Conservation (phyloP, 2,329 filamentous ascomycete species). For the Blastomyces percursus region DNA sequence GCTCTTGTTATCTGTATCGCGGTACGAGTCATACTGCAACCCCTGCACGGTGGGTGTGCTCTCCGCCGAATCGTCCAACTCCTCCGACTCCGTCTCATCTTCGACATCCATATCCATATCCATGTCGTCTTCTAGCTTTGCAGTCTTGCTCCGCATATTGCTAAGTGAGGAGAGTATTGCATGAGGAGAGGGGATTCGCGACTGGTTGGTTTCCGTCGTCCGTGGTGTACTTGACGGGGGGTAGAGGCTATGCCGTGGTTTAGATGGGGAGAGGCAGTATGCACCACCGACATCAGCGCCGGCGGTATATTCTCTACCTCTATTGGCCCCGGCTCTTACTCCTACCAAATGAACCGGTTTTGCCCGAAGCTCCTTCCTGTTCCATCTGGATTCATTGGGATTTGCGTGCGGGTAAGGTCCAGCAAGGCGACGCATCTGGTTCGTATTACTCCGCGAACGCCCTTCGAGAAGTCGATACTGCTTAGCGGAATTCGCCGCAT, state of each 20-base stretch:
- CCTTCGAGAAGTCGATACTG: slow-evolving; percentile 13
- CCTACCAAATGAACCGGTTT: neutral
- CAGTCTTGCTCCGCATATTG: slow-evolving; percentile 11
- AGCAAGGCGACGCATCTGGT: neutral
- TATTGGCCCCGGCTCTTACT: neutral
- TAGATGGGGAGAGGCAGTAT: slow-evolving; percentile 4
- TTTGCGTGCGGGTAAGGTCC: neutral
- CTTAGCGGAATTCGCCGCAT: slow-evolving; percentile 17
- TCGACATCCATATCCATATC: neutral
- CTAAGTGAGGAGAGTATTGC: slow-evolving; percentile 18
- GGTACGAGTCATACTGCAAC: slow-evolving; percentile 8
- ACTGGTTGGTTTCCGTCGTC: slow-evolving; percentile 12
- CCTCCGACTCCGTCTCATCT: slow-evolving; percentile 6
- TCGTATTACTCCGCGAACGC: neutral
- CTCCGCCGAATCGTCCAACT: slow-evolving; percentile 3
- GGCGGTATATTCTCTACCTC: neutral
- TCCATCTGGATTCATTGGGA: neutral
- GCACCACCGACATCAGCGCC: neutral
- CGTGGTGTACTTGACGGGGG: slow-evolving; percentile 35
- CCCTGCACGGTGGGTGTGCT: slow-evolving; percentile 7
- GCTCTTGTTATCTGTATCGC: slow-evolving; percentile 4
- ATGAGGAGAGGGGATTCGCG: slow-evolving; percentile 16
- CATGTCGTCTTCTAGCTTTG: slow-evolving; percentile 8
- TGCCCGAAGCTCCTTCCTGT: neutral
- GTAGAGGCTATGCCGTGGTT: slow-evolving; percentile 2